Conservation (phyloP, 805 yeast species). For the Yarrowia deformans region DNA sequence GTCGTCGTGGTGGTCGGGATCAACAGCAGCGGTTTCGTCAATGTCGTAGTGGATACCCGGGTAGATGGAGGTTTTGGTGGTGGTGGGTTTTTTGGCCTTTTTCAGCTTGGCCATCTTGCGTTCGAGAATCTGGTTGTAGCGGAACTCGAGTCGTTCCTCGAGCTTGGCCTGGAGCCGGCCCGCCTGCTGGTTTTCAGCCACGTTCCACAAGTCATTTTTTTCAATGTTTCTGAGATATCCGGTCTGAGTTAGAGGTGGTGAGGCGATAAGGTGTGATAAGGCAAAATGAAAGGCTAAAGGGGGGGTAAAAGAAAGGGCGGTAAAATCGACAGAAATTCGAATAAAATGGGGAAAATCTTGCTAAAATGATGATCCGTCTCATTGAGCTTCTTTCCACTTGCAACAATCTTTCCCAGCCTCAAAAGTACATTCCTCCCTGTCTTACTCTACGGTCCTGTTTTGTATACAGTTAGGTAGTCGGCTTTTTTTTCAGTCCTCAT, state of each 20-base stretch:
- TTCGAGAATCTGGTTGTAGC: constrained; percentile 44
- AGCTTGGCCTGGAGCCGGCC: constrained; percentile 49
- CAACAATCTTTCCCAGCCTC: no score
- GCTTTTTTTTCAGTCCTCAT: no score
- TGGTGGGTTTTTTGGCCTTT: constrained; percentile 3
- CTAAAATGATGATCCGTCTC: no score
- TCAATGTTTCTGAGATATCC: constrained; percentile 69
- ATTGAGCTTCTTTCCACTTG: no score
- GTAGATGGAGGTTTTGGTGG: constrained; percentile 57
- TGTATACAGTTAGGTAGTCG: no score
- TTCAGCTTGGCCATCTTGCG: constrained; percentile 20
- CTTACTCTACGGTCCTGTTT: no score
- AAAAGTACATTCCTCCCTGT: no score
- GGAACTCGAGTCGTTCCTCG: constrained; percentile 44
- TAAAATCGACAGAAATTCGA: not conserved
- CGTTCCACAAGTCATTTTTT: constrained; percentile 59
- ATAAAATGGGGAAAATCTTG: not conserved
- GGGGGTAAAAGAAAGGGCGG: not conserved
- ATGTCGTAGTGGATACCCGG: constrained; percentile 8
- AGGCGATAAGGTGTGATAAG: not conserved
- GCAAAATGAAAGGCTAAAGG: no score
- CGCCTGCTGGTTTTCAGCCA: constrained; percentile 51
- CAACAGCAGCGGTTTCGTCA: constrained; percentile 36
- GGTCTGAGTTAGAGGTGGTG: constrained; percentile 54
- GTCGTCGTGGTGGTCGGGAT: constrained; percentile 10